Percentiles rank a stretch among this genome's conserved stretches.
These are phyloP conservation scores for Coemansia sp. DNA, from an alignment of 192 early-diverging fungal species.

Conservation along the genomic window DNA sequence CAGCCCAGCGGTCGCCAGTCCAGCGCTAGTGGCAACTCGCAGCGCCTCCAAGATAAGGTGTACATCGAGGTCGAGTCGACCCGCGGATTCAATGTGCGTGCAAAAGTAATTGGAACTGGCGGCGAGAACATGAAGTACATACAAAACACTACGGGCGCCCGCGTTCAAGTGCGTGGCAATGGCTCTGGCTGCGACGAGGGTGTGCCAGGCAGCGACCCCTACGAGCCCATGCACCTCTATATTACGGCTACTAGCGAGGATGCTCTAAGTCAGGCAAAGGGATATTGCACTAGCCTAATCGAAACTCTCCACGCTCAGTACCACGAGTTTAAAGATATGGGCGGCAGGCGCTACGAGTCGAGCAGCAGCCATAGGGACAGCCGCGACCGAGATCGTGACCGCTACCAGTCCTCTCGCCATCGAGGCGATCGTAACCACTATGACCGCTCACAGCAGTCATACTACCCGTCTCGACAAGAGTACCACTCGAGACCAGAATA, in stretches of 20 bases:
- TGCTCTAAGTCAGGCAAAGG: constrained; percentile 63
- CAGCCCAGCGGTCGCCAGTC: constrained; percentile 32
- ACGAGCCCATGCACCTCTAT: constrained; percentile 79
- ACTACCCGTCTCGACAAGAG: constrained; percentile 5
- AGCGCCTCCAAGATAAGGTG: constrained; percentile 61
- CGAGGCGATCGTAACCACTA: constrained; percentile 1
- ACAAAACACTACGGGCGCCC: constrained; percentile 70
- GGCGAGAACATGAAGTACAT: constrained; percentile 85
- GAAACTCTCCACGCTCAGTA: constrained; percentile 74
- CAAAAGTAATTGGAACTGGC: constrained; percentile 82
- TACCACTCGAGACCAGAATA: neutral
- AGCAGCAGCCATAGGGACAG: constrained; percentile 7
- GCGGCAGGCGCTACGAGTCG: constrained; percentile 22
- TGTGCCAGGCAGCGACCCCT: constrained; percentile 59
- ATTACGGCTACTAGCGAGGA: constrained; percentile 69
- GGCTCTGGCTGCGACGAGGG: constrained; percentile 81
- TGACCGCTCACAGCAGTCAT: constrained; percentile 15
- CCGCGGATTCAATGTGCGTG: constrained; percentile 76
- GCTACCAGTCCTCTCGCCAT: neutral
- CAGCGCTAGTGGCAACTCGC: neutral
- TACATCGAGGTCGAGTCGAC: constrained; percentile 72
- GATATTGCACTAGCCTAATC: constrained; percentile 73
- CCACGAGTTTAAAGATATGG: constrained; percentile 53
- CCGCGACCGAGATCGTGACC: constrained; percentile 12
- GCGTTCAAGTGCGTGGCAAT: constrained; percentile 77